Evolutionary conservation across 1,284 basidiomycete genomes (phyloP), one percentile per base, ranked within the genome.

Genomic region (Ustilago bromivora): DNA sequence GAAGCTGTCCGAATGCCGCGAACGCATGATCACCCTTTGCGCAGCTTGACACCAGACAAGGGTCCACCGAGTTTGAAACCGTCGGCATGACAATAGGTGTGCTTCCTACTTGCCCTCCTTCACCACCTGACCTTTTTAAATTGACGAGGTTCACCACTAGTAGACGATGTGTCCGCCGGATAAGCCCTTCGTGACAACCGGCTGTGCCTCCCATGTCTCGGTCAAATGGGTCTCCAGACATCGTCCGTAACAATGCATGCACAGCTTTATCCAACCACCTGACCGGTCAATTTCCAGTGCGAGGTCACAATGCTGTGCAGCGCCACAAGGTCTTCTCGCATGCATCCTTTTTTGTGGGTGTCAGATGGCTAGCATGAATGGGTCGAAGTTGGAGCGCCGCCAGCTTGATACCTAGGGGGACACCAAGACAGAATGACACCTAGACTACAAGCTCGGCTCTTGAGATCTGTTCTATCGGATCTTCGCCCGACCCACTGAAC

Each of bases 151-250:
- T 32, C 49, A 11, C 31, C 49, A 28, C 49, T 51, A 28, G 49
- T 28, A 51, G 15, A 51, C 43, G 11, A n/a, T 11, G 28, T 13
- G 49, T 28, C 49, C 49, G 15, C 28, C 49, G 31, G 4, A 32
- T 8, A 28, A 19, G 11, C 11, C 7, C 23, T 51, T 32, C 49
- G 4, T 51, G 12, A 32, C 49, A 51, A 34, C 49, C 9, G 49
- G 57, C 57, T 58, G 46, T 57, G 52, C 32, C 34, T 57, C 31
- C 23, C 41, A n/a, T 47, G 40, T 57, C 40, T 41, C 56, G 40
- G 40, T 31, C 56, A 41, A 32, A 12, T 19, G 13, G 28, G 11
- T 28, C 31, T 32, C n/a, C 9, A 13, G 11, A 51, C 49, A 8
- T 4, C 31, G 31, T 51, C 49, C 49, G 31, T 23, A 8, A 15